Evolutionary conservation across 805 yeast species (phyloP).

Genomic region (Monosporozyma solicola): DNA sequence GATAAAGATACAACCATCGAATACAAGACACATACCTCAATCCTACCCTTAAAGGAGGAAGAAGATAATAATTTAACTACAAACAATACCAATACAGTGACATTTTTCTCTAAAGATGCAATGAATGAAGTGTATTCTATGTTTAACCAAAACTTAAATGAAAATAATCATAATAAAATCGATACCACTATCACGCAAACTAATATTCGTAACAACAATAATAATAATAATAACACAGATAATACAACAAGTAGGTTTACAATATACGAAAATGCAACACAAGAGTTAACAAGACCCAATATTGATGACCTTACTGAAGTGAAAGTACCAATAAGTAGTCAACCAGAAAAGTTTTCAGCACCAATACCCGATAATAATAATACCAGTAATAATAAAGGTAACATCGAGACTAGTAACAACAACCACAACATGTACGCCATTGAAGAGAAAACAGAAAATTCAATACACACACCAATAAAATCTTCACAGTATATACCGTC

Average conservation of each 20-base stretch:
- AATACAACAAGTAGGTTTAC: conserved; percentile 22
- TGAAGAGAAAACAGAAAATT: conserved; percentile 20
- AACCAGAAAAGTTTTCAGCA: conserved; percentile 1
- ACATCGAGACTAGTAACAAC: not conserved
- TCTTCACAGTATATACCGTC: conserved; percentile 6
- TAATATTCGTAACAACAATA: conserved; percentile 11
- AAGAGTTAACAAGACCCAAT: conserved; percentile 28
- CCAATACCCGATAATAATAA: not conserved
- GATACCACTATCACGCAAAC: conserved; percentile 11
- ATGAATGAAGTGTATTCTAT: conserved; percentile 63
- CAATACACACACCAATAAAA: conserved; percentile 2
- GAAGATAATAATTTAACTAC: conserved; percentile 23
- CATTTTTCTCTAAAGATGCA: conserved; percentile 67
- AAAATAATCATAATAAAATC: conserved; percentile 4
- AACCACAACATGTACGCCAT: conserved; percentile 24
- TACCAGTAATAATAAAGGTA: not conserved
- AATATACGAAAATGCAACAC: conserved; percentile 29
- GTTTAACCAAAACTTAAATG: conserved; percentile 46
- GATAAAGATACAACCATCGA: conserved; percentile 1
- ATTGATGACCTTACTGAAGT: conserved; percentile 33
- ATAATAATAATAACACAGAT: conserved; percentile 20
- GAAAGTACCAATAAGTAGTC: conserved; percentile 5
- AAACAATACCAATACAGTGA: conserved; percentile 45
- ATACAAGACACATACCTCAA: conserved; percentile 29
- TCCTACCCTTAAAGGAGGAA: conserved; percentile 39